Base-by-base conservation (phyloP, 371 early-diverging fungal genomes). In the Dinochytrium kinnereticum region DNA sequence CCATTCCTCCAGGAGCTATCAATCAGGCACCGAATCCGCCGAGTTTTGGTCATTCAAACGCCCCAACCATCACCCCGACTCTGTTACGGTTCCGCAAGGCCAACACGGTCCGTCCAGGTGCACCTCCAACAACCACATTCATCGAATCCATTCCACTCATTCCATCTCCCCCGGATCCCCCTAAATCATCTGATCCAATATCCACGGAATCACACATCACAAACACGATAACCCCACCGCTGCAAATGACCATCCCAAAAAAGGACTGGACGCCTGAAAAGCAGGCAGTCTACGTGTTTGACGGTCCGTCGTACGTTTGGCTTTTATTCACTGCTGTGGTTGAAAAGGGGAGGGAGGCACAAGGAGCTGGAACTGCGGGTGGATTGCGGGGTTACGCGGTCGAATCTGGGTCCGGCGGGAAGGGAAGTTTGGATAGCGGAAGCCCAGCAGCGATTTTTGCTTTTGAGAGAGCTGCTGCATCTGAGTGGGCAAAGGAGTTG, bases 401-500 rank as follows among this genome's bases (percentile, higher is more conserved):
- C 21, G 13, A 44, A 13, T 44, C 49, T 44, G 49, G 49, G 49
- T 13, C 49, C 13, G 49, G 13, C 21, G 10, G 13, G 49, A 21
- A 21, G 49, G 21, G 21, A 10, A 44, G 49, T 10, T 10, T 21
- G 49, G 26, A 15, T 26, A 26, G 26, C 55, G 7, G 5, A 5
- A 61, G 37, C 61, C 28, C 61, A 3, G 7, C 7, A 3, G 34
- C 26, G 34, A 34, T 34, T 2, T 34, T 61, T 37, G 17, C 61
- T 3, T 17, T 64, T 7, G 74, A 69, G 33, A 40, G 51, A 15
- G 15, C 31, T 2, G 33, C 61, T 26, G 74, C 70, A 2, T 10
- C 59, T 19, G 74, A 74, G 26, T 74, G 74, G 74, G 74, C 74
- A 50, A 69, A 65, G 26, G 74, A 74, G 49, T 38, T 74, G 3